A percentile compares a stretch with the other conserved stretches of the same genome.
phyloP scores from a whole-genome alignment of 257 asterid species.

The Linaria vulgaris region DNA sequence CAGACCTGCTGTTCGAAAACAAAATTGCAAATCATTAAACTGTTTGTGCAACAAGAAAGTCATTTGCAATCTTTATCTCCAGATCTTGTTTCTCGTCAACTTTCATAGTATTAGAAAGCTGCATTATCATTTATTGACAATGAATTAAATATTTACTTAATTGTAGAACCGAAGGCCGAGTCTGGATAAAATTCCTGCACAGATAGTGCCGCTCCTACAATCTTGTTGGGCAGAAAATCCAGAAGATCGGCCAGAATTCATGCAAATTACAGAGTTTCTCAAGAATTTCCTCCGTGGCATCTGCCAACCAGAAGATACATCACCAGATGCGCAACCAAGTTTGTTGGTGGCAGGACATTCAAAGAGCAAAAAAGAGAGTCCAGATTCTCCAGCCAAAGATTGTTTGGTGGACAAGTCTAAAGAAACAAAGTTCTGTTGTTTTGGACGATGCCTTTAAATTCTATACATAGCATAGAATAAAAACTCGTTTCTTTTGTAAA shows the following conservation, averaged over 20 bases:
- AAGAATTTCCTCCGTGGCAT: conserved; percentile 30
- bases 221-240: conserved; percentile 71
- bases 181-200: conserved; percentile 49
- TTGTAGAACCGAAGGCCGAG: conserved; percentile 60
- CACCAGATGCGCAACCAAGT: conserved; percentile 17
- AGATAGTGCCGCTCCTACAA: conserved; percentile 42
- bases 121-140: conserved; percentile 10
- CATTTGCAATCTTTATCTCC: no score
- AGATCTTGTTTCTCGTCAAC: neutral
- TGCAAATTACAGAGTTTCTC: conserved; percentile 43
- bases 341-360: conserved; percentile 26
- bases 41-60: no score
- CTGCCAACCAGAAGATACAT: conserved; percentile 12
- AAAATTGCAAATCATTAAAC: no score
- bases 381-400: conserved; percentile 34
- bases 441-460: conserved; percentile 11
- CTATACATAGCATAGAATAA: neutral
- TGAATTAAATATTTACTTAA: conserved; percentile 9
- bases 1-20: no score
- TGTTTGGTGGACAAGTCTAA: conserved; percentile 31
- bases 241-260: conserved; percentile 55
- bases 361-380: conserved; percentile 21
- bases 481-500: conserved; percentile 1
- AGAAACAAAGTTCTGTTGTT: conserved; percentile 31
- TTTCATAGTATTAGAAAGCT: neutral